Percentiles rank a stretch among this genome's conserved stretches.
Evolutionary conservation across 352 stramenopile species (phyloP).

Genomic region (Phytopythium ostracodes): DNA sequence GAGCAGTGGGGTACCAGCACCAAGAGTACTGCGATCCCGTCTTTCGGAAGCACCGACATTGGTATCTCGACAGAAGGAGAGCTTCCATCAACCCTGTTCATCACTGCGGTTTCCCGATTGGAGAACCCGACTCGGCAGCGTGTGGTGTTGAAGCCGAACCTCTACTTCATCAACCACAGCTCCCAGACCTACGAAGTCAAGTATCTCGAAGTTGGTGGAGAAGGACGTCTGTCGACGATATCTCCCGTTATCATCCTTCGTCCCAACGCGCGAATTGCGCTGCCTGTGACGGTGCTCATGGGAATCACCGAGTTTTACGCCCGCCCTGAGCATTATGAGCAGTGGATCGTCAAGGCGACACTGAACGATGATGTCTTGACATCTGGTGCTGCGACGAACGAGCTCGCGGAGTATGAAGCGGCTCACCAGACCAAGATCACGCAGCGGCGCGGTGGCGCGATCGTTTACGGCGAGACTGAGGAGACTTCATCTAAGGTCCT

Average conservation of each 20-base stretch:
- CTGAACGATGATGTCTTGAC: conserved; percentile 79
- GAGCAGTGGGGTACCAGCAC: conserved; percentile 53
- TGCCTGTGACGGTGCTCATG: conserved; percentile 72
- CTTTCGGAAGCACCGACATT: conserved; percentile 63
- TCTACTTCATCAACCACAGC: conserved; percentile 81
- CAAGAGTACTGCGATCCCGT: conserved; percentile 31
- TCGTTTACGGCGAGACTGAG: conserved; percentile 73
- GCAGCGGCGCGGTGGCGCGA: conserved; percentile 55
- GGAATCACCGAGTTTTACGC: conserved; percentile 82
- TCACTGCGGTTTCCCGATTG: conserved; percentile 65
- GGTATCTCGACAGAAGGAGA: conserved; percentile 34
- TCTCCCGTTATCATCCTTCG: conserved; percentile 57
- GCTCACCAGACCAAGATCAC: conserved; percentile 40
- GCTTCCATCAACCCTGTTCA: conserved; percentile 43
- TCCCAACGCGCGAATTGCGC: conserved; percentile 58
- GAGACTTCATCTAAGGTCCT: conserved; percentile 71
- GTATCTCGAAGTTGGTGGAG: conserved; percentile 56
- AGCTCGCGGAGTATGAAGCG: conserved; percentile 55
- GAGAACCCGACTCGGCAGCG: conserved; percentile 61
- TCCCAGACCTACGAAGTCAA: conserved; percentile 70
- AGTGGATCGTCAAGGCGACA: conserved; percentile 73
- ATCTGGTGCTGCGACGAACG: conserved; percentile 43
- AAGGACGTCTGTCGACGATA: conserved; percentile 38
- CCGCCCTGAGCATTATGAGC: conserved; percentile 52
- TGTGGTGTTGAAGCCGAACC: conserved; percentile 75